Conservation (phyloP, 169 alveolate genomes). For the Neospora caninum region DNA sequence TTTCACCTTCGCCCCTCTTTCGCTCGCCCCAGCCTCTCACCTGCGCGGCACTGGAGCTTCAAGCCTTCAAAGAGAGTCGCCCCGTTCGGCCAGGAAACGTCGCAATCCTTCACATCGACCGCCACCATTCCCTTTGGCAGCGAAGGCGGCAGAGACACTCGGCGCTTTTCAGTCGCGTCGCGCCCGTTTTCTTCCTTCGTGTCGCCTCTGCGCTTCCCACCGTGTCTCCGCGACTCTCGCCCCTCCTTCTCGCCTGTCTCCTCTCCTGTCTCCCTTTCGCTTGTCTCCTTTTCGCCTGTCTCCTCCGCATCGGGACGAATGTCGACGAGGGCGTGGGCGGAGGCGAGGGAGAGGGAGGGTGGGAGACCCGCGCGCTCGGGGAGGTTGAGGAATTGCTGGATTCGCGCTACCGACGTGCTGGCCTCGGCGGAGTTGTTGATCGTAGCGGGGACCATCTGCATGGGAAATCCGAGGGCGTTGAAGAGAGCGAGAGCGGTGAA, state of each 20-base stretch:
- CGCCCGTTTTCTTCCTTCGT: neutral
- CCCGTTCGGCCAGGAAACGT: constrained; percentile 71
- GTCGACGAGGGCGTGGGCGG: neutral
- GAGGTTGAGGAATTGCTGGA: constrained; percentile 43
- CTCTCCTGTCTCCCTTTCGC: too few relatives aligned
- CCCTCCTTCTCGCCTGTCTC: too few relatives aligned
- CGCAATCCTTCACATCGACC: constrained; percentile 43
- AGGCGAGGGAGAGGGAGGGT: neutral
- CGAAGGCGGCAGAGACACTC: neutral
- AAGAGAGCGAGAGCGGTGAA: constrained; percentile 75
- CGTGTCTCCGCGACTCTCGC: too few relatives aligned
- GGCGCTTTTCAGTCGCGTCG: neutral
- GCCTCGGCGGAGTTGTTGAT: constrained; percentile 48
- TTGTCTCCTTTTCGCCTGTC: neutral
- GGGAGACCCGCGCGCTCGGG: constrained; percentile 9
- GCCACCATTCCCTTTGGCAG: neutral
- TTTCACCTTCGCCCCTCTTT: too few relatives aligned
- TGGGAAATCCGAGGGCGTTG: constrained; percentile 75
- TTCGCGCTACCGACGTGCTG: constrained; percentile 33
- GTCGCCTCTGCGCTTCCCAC: too few relatives aligned
- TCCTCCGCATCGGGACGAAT: too few relatives aligned
- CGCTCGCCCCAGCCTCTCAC: neutral
- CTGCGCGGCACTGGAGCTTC: constrained; percentile 72
- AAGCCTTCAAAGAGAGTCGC: constrained; percentile 72
- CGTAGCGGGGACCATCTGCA: constrained; percentile 72